Base-by-base conservation (phyloP, 2,329 filamentous ascomycete genomes). In the Fusarium poae region DNA sequence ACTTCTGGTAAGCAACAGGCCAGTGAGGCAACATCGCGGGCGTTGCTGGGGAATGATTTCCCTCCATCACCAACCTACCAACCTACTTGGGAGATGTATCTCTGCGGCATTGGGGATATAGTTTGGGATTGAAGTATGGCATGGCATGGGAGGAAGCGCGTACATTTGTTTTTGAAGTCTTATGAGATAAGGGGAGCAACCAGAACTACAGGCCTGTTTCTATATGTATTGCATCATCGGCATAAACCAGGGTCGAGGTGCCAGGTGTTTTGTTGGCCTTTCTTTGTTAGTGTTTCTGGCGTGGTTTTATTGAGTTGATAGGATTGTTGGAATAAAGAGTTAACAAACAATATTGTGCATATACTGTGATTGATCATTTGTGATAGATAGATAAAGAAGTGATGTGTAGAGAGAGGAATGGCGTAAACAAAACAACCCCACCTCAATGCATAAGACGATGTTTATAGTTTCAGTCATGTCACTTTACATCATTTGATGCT, bases 241-340 rank as follows among this genome's bases (percentile, higher is more conserved):
- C 62, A 65, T 57, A 54, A 37, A 66, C 51, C 46, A 61, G 52
- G 52, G 50, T 68, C 61, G 50, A 58, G 55, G 56, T 65, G 61
- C 66, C 50, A 51, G 64, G 56, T 71, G 68, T 60, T 68, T 75
- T 62, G 58, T 62, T 62, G 62, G 54, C 57, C 67, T 58, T 61
- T 61, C 62, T 68, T 66, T 71, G 59, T 71, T 68, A 63, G 66
- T 72, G 51, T 73, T 69, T 74, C 71, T 74, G 74, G 65, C 68
- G 74, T 71, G 75, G 65, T 70, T 74, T 46, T 65, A 55, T 65
- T 51, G 61, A 75, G 66, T 72, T 67, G 65, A 66, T 60, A 60
- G 65, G 72, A 62, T 67, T 67, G 62, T 65, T 71, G 66, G 67
- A 62, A 65, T 72, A 72, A 75, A 71, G 43, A 65, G 73, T 49